A percentile compares a stretch with the other conserved stretches of the same genome.
These are phyloP conservation scores for Benincasa hispida DNA, from an alignment of 306 rosid genomes.

Conservation along the genomic window DNA sequence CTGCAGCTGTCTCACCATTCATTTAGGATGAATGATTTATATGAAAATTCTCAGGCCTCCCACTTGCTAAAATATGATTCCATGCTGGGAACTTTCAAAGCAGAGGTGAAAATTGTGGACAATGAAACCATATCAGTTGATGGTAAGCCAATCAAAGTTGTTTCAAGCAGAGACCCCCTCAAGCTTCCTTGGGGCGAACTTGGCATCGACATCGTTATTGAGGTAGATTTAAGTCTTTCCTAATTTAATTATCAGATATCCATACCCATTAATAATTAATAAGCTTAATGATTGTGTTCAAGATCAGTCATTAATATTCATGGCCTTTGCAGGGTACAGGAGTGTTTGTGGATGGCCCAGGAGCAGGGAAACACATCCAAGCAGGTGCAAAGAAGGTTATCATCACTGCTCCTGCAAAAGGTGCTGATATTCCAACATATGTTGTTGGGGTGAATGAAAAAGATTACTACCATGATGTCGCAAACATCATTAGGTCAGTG, in stretches of 20 bases:
- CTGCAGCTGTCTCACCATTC: not conserved
- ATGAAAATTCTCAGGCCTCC: constrained; percentile 29
- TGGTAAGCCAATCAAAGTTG: constrained; percentile 88
- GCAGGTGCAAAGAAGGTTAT: constrained; percentile 98
- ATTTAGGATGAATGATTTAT: not conserved
- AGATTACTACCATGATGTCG: constrained; percentile 54
- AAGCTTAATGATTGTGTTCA: not conserved
- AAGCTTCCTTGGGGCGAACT: constrained; percentile 97
- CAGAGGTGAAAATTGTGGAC: constrained; percentile 64
- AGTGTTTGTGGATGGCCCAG: constrained; percentile 98
- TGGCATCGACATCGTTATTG: constrained; percentile 96
- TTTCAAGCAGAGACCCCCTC: constrained; percentile 82
- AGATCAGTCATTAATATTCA: not conserved
- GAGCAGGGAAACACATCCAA: constrained; percentile 96
- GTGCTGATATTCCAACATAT: constrained; percentile 95
- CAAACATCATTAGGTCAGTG: constrained; percentile 70
- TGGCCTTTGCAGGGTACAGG: constrained; percentile 74
- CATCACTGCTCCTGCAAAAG: constrained; percentile 98
- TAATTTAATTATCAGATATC: not conserved
- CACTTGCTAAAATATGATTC: constrained; percentile 95
- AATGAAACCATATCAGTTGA: constrained; percentile 67
- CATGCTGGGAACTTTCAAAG: constrained; percentile 87
- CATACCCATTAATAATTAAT: not conserved
- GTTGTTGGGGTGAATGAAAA: constrained; percentile 83
- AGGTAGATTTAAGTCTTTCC: constrained; percentile 31